phyloP scores from a whole-genome alignment of 768 basidiomycete species.

The Pleurotus ostreatus region DNA sequence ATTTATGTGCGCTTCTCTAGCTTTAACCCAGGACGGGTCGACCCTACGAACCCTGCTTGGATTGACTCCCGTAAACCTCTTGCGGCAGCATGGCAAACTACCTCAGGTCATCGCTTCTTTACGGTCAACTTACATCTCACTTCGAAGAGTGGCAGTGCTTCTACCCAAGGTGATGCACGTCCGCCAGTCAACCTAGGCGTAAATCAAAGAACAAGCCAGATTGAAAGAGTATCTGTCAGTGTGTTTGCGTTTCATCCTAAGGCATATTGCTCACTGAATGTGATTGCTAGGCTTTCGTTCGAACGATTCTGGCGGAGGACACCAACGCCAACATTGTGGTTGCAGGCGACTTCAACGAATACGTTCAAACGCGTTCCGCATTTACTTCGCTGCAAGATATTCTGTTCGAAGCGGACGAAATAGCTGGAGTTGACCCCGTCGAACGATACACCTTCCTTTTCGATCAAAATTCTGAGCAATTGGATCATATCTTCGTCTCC shows the following conservation, averaged over 20 bases:
- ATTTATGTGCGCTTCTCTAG: constrained; percentile 23
- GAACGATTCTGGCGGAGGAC: constrained; percentile 37
- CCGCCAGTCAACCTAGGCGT: constrained; percentile 54
- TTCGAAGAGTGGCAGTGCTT: constrained; percentile 54
- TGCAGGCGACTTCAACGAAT: constrained; percentile 65
- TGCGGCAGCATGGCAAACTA: constrained; percentile 51
- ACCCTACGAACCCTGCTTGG: constrained; percentile 55
- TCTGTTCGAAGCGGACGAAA: constrained; percentile 48
- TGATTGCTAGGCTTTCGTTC: constrained; percentile 39
- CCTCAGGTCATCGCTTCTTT: constrained; percentile 40
- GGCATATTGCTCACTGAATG: constrained; percentile 2
- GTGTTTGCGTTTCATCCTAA: not conserved
- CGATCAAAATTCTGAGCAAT: constrained; percentile 54
- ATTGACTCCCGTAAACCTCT: constrained; percentile 54
- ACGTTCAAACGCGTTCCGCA: constrained; percentile 46
- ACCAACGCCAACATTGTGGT: constrained; percentile 45
- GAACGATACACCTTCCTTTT: constrained; percentile 63
- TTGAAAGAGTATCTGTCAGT: constrained; percentile 46
- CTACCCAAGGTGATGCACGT: constrained; percentile 50
- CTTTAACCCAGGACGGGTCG: constrained; percentile 60
- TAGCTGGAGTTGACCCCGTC: constrained; percentile 38
- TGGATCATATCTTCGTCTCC: constrained; percentile 57
- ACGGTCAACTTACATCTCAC: constrained; percentile 59
- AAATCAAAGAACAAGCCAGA: constrained; percentile 45
- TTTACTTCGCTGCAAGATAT: constrained; percentile 38